phyloP scores from a whole-genome alignment of 2,329 filamentous ascomycete genomes.

The Cladosporium sp. region DNA sequence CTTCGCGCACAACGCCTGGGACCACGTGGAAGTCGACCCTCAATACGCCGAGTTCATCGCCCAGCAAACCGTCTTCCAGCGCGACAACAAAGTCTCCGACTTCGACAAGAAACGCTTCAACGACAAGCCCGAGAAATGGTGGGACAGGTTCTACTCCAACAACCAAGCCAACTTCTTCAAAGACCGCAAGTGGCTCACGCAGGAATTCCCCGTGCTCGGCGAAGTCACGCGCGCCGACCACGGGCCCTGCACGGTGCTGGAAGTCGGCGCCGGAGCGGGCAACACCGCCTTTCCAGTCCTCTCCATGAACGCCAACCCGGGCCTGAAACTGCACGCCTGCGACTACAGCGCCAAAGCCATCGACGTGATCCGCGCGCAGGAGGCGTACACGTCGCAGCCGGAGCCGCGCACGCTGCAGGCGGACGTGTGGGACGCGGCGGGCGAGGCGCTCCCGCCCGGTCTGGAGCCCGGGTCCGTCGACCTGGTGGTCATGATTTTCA shows the following conservation, averaged over 20 bases:
- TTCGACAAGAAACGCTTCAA: conserved; percentile 94
- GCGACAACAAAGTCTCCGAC: conserved; percentile 80
- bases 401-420: conserved; percentile 63
- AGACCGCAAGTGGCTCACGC: conserved; percentile 92
- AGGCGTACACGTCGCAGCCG: conserved; percentile 61
- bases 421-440: conserved; percentile 90
- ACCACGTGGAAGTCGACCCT: conserved; percentile 91
- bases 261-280: conserved; percentile 91
- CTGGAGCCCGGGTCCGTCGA: conserved; percentile 78
- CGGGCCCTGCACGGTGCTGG: conserved; percentile 68
- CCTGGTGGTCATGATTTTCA: conserved; percentile 91
- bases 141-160: conserved; percentile 98
- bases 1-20: conserved; percentile 98
- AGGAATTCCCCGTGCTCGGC: conserved; percentile 88
- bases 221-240: conserved; percentile 68
- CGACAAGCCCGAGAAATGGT: conserved; percentile 86
- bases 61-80: conserved; percentile 79
- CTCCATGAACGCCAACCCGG: conserved; percentile 74
- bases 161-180: conserved; percentile 99
- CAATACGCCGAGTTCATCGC: conserved; percentile 82
- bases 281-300: conserved; percentile 95
- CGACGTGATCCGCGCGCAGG: conserved; percentile 80
- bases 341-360: conserved; percentile 96
- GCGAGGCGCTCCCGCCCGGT: conserved; percentile 65
- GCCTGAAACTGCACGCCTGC: conserved; percentile 83